phyloP scores from a whole-genome alignment of 805 yeast species.

The Wickerhamiella lipophila region DNA sequence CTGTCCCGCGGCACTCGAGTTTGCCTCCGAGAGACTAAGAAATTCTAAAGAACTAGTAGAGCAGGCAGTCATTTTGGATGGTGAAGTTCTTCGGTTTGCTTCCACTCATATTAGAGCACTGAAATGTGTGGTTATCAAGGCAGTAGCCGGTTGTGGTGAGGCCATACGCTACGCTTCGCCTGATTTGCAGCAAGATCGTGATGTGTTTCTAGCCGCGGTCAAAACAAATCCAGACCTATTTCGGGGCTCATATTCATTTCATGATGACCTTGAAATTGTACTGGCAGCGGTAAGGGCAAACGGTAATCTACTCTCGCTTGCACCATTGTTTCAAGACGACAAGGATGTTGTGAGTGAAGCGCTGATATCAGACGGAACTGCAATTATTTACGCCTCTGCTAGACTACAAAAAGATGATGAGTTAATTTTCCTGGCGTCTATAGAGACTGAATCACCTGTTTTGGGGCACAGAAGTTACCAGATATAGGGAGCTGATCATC shows the following conservation, averaged over 20 bases:
- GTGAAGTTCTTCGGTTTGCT: background rate
- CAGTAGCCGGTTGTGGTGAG: background rate
- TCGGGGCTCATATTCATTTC: background rate
- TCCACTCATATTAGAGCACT: background rate
- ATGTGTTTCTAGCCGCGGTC: background rate
- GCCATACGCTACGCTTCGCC: background rate
- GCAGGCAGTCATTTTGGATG: background rate
- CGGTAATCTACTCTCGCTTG: constrained; percentile 1
- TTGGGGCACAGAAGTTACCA: background rate
- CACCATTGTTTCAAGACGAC: background rate
- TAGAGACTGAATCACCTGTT: background rate
- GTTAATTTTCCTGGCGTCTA: background rate
- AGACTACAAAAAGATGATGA: background rate
- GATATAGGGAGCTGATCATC: no score
- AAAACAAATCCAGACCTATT: background rate
- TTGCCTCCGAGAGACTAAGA: background rate
- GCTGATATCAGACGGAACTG: background rate
- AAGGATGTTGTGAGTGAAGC: background rate
- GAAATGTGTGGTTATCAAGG: background rate
- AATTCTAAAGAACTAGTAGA: background rate
- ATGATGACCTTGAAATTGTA: background rate
- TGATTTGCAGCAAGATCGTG: background rate
- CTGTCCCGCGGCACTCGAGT: background rate
- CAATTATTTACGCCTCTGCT: constrained; percentile 4
- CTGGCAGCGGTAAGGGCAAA: background rate